These are phyloP conservation scores for Jamesozyma lodderae DNA, from an alignment of 805 yeast genomes.

Conservation along the genomic window DNA sequence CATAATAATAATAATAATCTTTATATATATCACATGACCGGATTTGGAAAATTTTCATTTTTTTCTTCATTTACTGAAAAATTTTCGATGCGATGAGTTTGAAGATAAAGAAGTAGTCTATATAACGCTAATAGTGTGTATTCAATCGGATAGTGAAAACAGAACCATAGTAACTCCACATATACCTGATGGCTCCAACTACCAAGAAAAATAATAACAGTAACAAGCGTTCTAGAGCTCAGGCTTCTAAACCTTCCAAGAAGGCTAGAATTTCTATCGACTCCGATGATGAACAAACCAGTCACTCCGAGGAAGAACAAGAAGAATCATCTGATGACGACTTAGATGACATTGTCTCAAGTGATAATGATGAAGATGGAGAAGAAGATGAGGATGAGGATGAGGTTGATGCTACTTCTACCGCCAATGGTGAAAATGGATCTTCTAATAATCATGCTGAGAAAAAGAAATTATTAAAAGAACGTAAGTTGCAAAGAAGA, in stretches of 20 bases:
- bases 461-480: slow-evolving; percentile 67
- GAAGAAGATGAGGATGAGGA: slow-evolving; percentile 28
- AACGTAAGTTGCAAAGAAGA: slow-evolving; percentile 79
- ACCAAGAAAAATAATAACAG: slow-evolving; percentile 10
- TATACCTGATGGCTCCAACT: slow-evolving; percentile 16
- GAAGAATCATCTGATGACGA: slow-evolving; percentile 27
- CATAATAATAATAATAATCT: not conserved
- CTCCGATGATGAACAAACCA: slow-evolving; percentile 23
- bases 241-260: slow-evolving; percentile 14
- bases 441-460: slow-evolving; percentile 55
- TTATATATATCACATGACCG: too few relatives aligned
- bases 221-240: slow-evolving; percentile 9
- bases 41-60: too few relatives aligned
- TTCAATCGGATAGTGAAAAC: not conserved
- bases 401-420: slow-evolving; percentile 20
- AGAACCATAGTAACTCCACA: not conserved
- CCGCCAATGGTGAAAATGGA: slow-evolving; percentile 24
- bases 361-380: slow-evolving; percentile 28
- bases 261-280: slow-evolving; percentile 29
- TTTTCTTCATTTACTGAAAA: too few relatives aligned
- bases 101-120: not conserved
- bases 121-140: not conserved
- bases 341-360: slow-evolving; percentile 20
- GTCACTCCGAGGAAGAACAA: not conserved
- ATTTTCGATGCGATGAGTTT: slow-evolving; percentile 7